Evolutionary conservation across 192 early-diverging fungal species (phyloP).

Genomic region (Umbelopsis sp.): DNA sequence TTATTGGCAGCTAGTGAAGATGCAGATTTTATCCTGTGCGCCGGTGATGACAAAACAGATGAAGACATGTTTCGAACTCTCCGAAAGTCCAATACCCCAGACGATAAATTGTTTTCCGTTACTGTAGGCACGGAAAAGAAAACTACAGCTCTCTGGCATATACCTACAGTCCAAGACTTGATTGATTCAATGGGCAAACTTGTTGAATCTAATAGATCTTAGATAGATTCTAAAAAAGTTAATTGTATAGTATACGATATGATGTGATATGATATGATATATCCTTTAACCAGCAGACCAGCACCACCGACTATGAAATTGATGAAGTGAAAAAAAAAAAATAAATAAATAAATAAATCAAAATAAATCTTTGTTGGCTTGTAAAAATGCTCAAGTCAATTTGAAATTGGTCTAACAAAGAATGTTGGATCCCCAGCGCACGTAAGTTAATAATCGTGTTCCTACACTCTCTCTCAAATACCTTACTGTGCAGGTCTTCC

Average conservation of each 20-base stretch:
- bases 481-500: not conserved
- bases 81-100: constrained; percentile 17
- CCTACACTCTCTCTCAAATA: not conserved
- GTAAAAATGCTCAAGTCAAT: constrained; percentile 5
- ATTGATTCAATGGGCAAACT: constrained; percentile 43
- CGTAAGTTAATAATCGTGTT: not conserved
- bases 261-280: too few species aligned
- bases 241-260: too few species aligned
- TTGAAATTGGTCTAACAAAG: constrained; percentile 11
- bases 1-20: constrained; percentile 63
- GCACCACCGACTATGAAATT: too few species aligned
- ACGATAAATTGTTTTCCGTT: constrained; percentile 58
- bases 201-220: not conserved
- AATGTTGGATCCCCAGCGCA: not conserved
- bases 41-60: constrained; percentile 97
- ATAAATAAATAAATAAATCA: not conserved
- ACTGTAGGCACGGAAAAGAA: constrained; percentile 89
- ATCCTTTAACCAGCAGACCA: too few species aligned
- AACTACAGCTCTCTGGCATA: constrained; percentile 86
- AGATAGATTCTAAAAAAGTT: not conserved
- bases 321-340: too few species aligned
- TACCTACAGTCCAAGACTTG: constrained; percentile 65
- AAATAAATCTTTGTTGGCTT: constrained; percentile 4
- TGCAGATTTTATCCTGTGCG: constrained; percentile 91
- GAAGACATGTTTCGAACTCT: constrained; percentile 89